Evolutionary conservation across 1,139 yeast species (phyloP), one percentile per base, ranked within the genome.

Genomic region (Suhomyces bokatorum): DNA sequence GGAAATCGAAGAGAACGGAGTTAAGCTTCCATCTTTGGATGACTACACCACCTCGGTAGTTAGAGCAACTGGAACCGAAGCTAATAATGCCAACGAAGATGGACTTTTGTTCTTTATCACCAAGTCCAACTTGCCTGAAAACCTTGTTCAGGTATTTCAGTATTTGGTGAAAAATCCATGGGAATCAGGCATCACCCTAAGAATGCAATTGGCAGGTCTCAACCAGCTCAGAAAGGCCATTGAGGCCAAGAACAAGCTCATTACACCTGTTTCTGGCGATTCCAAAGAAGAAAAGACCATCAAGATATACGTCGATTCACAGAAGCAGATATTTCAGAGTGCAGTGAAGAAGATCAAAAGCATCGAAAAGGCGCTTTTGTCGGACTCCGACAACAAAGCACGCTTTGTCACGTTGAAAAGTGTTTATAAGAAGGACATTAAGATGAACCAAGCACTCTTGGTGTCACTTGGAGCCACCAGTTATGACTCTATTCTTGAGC

Each of bases 171-270:
- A 67, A 43, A 71, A 69, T 43, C 62, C 66, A 1, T 64, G 69
- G 58, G 87, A 82, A 51, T 54, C 52, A 3, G 47, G 45, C 5
- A 58, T 70, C 14, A 72, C 78, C 0, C 58, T 81, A 34, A 69
- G 88, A 55, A 77, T 81, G 75, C 66, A 70, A 49, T 64, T 85
- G 8, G 81, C 82, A 27, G 89, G 87, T 0, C 58, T 83, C 36
- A 78, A 79, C 51, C 81, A 82, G 54, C 61, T 86, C 37, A 64
- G 77, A 32, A 60, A 67, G 7, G 83, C 87, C 2, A 54, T 85
- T 16, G 77, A 72, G 26, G 71, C 60, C 64, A 85, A 68, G 49
- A 53, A 74, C 9, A 64, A 62, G 0, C 40, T 49, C 24, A 43
- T 30, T 43, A 62, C 7, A 57, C 59, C 41, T 61, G 60, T 24